A percentile compares a stretch with the other conserved stretches of the same genome.
These are phyloP conservation scores for Aphanomyces invadans DNA, from an alignment of 352 stramenopile genomes.

Conservation along the genomic window DNA sequence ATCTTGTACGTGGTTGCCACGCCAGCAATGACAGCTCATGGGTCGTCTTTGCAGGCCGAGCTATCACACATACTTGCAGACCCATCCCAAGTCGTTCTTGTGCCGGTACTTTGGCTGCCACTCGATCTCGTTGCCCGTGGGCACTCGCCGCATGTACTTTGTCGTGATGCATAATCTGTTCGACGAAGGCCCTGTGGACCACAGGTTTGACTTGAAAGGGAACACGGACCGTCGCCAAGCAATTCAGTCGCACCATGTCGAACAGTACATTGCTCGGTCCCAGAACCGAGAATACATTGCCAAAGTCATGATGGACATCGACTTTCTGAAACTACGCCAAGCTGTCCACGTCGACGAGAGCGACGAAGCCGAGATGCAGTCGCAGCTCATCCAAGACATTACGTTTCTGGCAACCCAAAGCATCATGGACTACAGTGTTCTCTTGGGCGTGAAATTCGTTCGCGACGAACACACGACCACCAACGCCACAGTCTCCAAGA, in stretches of 20 bases:
- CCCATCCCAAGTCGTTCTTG: slow-evolving; percentile 62
- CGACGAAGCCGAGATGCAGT: slow-evolving; percentile 40
- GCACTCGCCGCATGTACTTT: slow-evolving; percentile 75
- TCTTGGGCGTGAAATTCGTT: slow-evolving; percentile 61
- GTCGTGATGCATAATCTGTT: slow-evolving; percentile 49
- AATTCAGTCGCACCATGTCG: slow-evolving; percentile 51
- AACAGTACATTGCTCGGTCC: slow-evolving; percentile 54
- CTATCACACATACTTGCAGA: slow-evolving; percentile 72
- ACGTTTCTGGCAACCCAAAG: slow-evolving; percentile 70
- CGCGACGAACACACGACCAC: slow-evolving; percentile 29
- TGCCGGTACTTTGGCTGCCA: slow-evolving; percentile 80
- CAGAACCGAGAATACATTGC: slow-evolving; percentile 51
- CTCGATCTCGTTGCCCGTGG: slow-evolving; percentile 75
- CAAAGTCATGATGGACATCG: slow-evolving; percentile 83
- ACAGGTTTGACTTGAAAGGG: slow-evolving; percentile 74
- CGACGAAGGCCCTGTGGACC: slow-evolving; percentile 55
- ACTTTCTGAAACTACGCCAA: slow-evolving; percentile 66
- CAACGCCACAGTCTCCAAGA: slow-evolving; percentile 29
- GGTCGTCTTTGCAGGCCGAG: slow-evolving; percentile 34
- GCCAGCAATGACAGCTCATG: neutral
- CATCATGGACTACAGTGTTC: slow-evolving; percentile 80
- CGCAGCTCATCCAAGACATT: slow-evolving; percentile 71
- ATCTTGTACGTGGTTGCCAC: slow-evolving; percentile 43
- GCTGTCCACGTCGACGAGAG: slow-evolving; percentile 47
- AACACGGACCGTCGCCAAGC: slow-evolving; percentile 65